Base-by-base conservation (phyloP, 768 basidiomycete genomes). In the Amanita pseudoporphyria region DNA sequence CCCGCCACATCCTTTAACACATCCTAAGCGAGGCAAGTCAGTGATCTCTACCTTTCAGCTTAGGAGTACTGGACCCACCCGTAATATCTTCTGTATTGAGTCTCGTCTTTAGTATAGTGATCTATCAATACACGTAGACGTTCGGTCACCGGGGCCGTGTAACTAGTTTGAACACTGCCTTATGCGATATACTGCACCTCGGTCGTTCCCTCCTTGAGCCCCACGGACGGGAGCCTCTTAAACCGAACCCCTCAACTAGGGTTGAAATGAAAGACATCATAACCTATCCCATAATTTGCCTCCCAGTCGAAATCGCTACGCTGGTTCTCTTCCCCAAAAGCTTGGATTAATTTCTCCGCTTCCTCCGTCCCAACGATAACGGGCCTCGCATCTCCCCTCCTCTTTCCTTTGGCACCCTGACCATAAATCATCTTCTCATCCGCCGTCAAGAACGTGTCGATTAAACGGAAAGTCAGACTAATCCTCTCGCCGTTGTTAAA, bases 281-380 rank as follows among this genome's bases (percentile, higher is more conserved):
- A 87, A 2, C 86, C 87, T 37, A 64, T 57, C 9, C 85, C 85
- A 58, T 89, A 89, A 13, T 54, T 65, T 21, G 48, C 64, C 3
- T 82, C 73, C 87, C 87, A 87, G 57, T 87, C 73, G 58, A 88
- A 88, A 45, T 77, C 71, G 51, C 72, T 79, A 53, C 71, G 65
- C 37, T 82, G 78, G 53, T 89, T 89, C 68, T 89, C 87, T 51
- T 72, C 69, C 26, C 86, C 86, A 67, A 89, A 89, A 14, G 78
- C 83, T 21, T 61, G 59, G 12, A 87, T 64, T 55, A 89, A 60
- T 50, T 57, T 64, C 44, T 64, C 66, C 19, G 71, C 74, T 58
- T 81, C 76, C 51, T 65, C 62, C 10, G 60, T 63, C 14, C 81
- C 80, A 49, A 68, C 65, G 9, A 82, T 67, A 21, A 86, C 79